Evolutionary conservation across 371 early-diverging fungal genomes (phyloP).

Genomic region (Actinomortierella ambigua): DNA sequence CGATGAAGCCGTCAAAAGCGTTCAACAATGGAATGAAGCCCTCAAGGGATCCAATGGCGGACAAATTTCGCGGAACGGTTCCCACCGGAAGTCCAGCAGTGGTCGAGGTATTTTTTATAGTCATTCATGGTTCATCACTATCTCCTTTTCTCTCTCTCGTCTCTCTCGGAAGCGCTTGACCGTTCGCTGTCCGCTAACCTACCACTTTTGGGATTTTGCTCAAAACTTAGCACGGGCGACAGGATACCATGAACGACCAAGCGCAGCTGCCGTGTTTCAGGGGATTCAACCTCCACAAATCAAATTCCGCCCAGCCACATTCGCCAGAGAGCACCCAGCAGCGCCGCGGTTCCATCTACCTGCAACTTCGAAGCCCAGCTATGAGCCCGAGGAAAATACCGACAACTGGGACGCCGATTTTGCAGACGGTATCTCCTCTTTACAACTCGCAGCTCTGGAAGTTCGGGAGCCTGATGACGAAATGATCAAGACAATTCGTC

Average conservation of each 20-base stretch:
- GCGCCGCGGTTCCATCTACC: background rate
- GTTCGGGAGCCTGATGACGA: conserved; percentile 41
- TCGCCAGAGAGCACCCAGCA: conserved; percentile 4
- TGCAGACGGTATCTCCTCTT: conserved; percentile 33
- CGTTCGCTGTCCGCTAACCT: background rate
- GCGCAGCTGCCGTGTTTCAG: no score
- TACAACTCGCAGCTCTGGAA: conserved; percentile 38
- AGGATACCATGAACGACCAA: background rate
- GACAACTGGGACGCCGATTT: conserved; percentile 57
- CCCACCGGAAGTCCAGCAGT: conserved; percentile 8
- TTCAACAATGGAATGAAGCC: conserved; percentile 50
- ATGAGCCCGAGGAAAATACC: conserved; percentile 40
- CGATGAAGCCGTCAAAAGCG: conserved; percentile 46
- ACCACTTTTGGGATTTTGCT: background rate
- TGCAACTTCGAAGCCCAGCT: background rate
- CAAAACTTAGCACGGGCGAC: background rate
- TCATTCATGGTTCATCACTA: no score
- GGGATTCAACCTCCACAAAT: no score
- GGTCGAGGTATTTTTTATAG: background rate
- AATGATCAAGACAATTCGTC: conserved; percentile 32
- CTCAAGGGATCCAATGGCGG: conserved; percentile 28
- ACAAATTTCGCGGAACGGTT: conserved; percentile 14
- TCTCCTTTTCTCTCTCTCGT: no score
- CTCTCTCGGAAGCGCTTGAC: no score
- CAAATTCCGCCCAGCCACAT: background rate